Base-by-base conservation (phyloP, 352 stramenopile genomes). In the Globisporangium orthogonon region DNA sequence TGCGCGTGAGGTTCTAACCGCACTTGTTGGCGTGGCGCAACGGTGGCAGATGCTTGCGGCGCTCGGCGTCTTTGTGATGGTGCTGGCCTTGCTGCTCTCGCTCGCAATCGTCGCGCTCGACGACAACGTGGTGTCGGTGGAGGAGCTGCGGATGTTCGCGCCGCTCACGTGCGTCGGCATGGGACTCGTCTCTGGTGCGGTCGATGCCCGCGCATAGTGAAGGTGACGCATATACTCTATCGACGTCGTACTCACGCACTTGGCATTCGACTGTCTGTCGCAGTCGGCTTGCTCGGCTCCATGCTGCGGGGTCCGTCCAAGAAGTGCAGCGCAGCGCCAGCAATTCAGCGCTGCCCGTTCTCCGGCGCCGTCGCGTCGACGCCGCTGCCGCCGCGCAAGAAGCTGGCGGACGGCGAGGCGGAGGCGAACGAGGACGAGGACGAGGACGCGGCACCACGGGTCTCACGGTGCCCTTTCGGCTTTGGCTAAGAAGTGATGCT, bases 141-240 rank as follows among this genome's bases (percentile, higher is more conserved):
- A 73, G 9, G 70, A 90, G 30, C 62, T 89, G 54, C 72, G 78
- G 40, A 74, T 90, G 67, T 87, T 91, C 56, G 71, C 68, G 48
- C 71, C 82, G 57, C 71, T 86, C 43, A 76, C 90, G 64, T 67
- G 86, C 50, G 70, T 83, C 13, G 76, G 72, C 33, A 75, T 78
- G 57, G 68, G 74, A 47, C 65, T 91, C 29, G 71, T 89, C 51
- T 69, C 70, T 49, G 72, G 76, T 76, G 52, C 31, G 30, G 0
- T 1, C 0, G 35, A 13, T 7, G 14, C 45, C 7, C 7, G n/a
- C 33, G 10, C 33, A 2, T 37, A 23, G 6, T 50, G 2, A 14
- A 4, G 35, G 0, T 10, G 35, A 7, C 3, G 35, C 35, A 4
- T 40, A 15, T 7, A 2, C 14, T 7, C 35, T 15, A 13, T 40